Percentiles rank a stretch among this genome's conserved stretches.
Conservation (phyloP, 345 rosid genomes). For the Cochlearia excelsa region DNA sequence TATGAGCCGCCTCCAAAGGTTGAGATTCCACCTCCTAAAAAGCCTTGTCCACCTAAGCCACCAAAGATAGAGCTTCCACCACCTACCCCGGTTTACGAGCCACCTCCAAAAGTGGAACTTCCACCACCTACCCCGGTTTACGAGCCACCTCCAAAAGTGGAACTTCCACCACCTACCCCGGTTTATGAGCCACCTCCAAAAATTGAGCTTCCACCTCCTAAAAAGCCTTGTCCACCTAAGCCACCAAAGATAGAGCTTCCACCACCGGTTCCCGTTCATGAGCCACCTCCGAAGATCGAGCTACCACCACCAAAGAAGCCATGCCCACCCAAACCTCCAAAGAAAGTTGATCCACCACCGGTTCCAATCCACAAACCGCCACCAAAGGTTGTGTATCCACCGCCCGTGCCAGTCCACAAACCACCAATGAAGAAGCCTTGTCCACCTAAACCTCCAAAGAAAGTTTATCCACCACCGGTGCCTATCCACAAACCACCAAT, state of each 20-base stretch:
- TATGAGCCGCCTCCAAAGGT: no score
- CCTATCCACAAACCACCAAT: slow-evolving; percentile 31
- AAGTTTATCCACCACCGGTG: slow-evolving; percentile 21
- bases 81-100: no score
- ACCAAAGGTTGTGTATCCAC: slow-evolving; percentile 25
- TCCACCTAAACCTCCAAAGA: slow-evolving; percentile 23
- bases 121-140: no score
- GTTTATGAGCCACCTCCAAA: no score
- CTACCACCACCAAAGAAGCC: slow-evolving; percentile 27
- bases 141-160: no score
- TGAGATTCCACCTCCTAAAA: no score
- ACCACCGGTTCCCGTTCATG: slow-evolving; percentile 28
- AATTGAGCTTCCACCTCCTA: no score
- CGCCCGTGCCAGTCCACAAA: slow-evolving; percentile 24
- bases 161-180: no score
- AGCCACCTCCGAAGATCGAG: slow-evolving; percentile 26
- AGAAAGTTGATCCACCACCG: slow-evolving; percentile 17
- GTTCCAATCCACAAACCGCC: slow-evolving; percentile 19
- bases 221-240: no score
- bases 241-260: slow-evolving; percentile 35
- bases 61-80: no score
- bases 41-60: no score
- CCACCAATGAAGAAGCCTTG: slow-evolving; percentile 21
- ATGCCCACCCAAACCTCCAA: slow-evolving; percentile 28
- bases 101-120: no score